A percentile compares a stretch with the other conserved stretches of the same genome.
These are phyloP conservation scores for Cordia subcordata DNA, from an alignment of 257 asterid genomes.

Conservation along the genomic window DNA sequence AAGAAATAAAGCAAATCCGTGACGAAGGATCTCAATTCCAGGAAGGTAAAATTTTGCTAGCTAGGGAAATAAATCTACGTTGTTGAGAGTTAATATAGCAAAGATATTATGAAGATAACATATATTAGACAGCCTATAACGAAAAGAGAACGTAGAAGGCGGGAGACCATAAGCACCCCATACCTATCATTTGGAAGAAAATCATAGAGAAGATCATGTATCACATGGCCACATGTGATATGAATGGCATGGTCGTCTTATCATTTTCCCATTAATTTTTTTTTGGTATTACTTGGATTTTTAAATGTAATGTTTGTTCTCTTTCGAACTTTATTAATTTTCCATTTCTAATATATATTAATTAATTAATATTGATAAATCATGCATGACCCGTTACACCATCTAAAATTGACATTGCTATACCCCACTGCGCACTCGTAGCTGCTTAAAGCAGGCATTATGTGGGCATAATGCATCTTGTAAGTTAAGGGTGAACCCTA, in stretches of 20 bases:
- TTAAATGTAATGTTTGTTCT: neutral
- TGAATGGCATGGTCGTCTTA: conserved; percentile 49
- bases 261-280: conserved; percentile 26
- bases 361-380: too few species aligned
- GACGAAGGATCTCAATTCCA: too few species aligned
- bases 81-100: too few species aligned
- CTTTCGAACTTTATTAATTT: neutral
- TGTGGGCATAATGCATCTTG: conserved; percentile 28
- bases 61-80: too few species aligned
- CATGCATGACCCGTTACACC: too few species aligned
- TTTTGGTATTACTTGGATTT: conserved; percentile 2
- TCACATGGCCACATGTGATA: conserved; percentile 54
- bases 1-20: too few species aligned
- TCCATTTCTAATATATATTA: too few species aligned
- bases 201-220: too few species aligned
- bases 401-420: neutral
- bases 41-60: too few species aligned
- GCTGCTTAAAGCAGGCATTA: conserved; percentile 39
- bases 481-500: conserved; percentile 40
- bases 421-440: conserved; percentile 48
- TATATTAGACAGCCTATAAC: neutral
- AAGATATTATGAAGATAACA: too few species aligned
- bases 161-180: conserved; percentile 36
- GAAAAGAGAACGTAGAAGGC: conserved; percentile 9
- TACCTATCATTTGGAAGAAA: conserved; percentile 27